Evolutionary conservation across 2,329 filamentous ascomycete species (phyloP).

Genomic region (Aspergillus awamori): DNA sequence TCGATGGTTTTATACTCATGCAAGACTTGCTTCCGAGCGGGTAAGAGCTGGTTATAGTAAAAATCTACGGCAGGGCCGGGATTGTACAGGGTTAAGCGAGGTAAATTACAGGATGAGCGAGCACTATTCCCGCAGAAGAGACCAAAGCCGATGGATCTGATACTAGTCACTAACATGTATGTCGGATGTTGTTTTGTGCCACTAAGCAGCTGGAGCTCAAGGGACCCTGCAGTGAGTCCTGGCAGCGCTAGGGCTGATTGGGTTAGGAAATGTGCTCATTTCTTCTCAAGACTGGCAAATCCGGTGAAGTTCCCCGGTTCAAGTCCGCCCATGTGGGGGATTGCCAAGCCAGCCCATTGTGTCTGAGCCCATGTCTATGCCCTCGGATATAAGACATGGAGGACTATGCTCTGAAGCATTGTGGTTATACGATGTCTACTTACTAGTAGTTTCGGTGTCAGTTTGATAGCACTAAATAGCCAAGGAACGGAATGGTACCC

Average conservation of each 20-base stretch:
- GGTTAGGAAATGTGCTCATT: slow-evolving; percentile 36
- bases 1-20: not conserved
- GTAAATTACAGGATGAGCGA: not conserved
- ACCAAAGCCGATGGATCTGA: not conserved
- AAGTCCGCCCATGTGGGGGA: not conserved
- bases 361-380: not conserved
- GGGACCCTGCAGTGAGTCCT: slow-evolving; percentile 1
- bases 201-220: not conserved
- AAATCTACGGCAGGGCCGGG: not conserved
- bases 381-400: not conserved
- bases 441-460: no score
- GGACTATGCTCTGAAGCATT: no score
- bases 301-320: slow-evolving; percentile 4
- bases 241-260: slow-evolving; percentile 12
- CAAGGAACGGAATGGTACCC: no score
- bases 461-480: no score
- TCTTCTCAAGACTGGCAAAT: slow-evolving; percentile 26
- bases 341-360: not conserved
- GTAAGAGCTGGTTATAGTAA: not conserved
- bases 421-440: no score
- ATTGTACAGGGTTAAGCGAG: not conserved
- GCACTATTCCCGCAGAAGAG: not conserved
- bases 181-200: not conserved
- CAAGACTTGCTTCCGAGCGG: not conserved
- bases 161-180: not conserved